Evolutionary conservation across 2,329 filamentous ascomycete species (phyloP).

Genomic region (Ascosphaera acerosa): DNA sequence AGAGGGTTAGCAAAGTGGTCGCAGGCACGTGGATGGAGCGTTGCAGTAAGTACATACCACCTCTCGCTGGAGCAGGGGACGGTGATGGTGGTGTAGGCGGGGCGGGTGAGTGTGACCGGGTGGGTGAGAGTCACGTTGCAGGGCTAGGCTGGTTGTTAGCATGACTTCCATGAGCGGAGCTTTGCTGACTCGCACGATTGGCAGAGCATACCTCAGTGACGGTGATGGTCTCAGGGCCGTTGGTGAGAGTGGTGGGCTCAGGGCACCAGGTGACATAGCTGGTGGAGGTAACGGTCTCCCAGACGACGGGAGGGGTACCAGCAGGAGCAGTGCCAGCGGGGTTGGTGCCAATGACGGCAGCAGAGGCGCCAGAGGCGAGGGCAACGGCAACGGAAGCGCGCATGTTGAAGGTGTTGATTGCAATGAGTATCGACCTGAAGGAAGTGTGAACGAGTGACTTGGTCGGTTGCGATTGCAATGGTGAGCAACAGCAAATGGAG

Average conservation of each 20-base stretch:
- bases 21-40: neutral
- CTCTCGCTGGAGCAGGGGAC: conserved; percentile 5
- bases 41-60: neutral
- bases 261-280: conserved; percentile 48
- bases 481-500: conserved; percentile 3
- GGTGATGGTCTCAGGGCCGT: conserved; percentile 41
- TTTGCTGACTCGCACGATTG: neutral
- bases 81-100: conserved; percentile 27
- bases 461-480: too few relatives aligned
- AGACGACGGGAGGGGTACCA: conserved; percentile 5
- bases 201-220: conserved; percentile 30
- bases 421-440: neutral
- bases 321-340: conserved; percentile 11
- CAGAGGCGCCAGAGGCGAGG: conserved; percentile 17
- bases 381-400: conserved; percentile 22
- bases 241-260: conserved; percentile 34
- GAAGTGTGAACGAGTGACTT: conserved; percentile 3
- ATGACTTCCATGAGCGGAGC: conserved; percentile 1
- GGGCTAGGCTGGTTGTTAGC: too few relatives aligned
- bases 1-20: neutral
- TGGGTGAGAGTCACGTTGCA: conserved; percentile 46
- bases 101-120: conserved; percentile 37
- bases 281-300: conserved; percentile 23
- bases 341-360: conserved; percentile 19
- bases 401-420: conserved; percentile 22